Evolutionary conservation across 2,329 filamentous ascomycete genomes (phyloP), one percentile per base, ranked within the genome.

Genomic region (Aspergillus tamarii): DNA sequence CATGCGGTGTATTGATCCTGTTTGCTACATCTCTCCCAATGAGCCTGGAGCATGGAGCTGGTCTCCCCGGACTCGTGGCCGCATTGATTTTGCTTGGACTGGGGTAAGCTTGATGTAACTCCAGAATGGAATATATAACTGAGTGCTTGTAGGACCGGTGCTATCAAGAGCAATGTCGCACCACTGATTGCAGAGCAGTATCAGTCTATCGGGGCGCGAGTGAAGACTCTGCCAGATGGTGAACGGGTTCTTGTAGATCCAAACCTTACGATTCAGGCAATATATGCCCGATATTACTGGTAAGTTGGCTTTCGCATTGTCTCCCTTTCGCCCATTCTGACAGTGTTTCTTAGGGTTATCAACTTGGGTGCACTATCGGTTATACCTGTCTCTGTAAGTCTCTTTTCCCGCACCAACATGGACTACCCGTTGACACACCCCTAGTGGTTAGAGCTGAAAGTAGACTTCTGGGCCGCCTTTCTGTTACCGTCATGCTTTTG

Each of bases 381-480:
- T 6, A 12, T 52, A 21, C 48, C 48, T 0, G 48, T 52, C 2
- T 52, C 48, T 6, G 45, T 48, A 26, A 3, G 45, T 16, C 12
- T 2, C 23, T 8, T 8, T 3, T 4, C 3, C 6, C 45, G 6
- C 14, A 16, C 12, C 14, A 1, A 0, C 2, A 23, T 19, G 5
- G 19, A 19, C 2, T 6, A 14, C 11, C 11, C 21, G 16, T 16
- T 48, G 23, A 48, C 45, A 48, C 14, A 26, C 12, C 9, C 28
- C 16, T 11, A 60, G 59, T 56, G 50, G 50, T 14, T 61, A n/a
- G 59, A 61, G 14, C 59, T 61, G 14, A 56, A 61, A 30, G 50
- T 61, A 1, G 59, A 45, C 41, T 61, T 61, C 28, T 61, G 59
- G 59, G 59, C 59, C 14, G 59, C 59, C 2, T 61, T 61, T 39